These are phyloP conservation scores for Pachyrhizus erosus DNA, from an alignment of 306 rosid genomes.

Conservation along the genomic window DNA sequence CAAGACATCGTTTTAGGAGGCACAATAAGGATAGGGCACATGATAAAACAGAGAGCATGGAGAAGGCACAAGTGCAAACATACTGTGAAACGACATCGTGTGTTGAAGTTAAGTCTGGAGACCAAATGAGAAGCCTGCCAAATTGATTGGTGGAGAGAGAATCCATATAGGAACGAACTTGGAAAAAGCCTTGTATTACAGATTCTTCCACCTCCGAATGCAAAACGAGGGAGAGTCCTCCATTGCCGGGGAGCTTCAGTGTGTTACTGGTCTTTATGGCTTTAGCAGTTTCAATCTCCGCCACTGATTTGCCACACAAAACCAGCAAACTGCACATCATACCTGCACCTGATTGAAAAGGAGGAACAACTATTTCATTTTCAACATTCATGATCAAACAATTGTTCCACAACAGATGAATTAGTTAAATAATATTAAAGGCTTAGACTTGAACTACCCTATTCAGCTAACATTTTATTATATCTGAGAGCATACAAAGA, in stretches of 20 bases:
- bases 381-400: conserved; percentile 6
- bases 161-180: conserved; percentile 61
- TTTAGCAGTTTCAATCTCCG: conserved; percentile 65
- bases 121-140: conserved; percentile 89
- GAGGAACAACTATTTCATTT: conserved; percentile 31
- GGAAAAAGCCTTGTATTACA: conserved; percentile 51
- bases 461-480: background rate
- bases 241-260: conserved; percentile 65
- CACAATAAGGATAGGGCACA: conserved; percentile 9
- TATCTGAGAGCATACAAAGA: conserved; percentile 4
- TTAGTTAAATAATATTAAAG: background rate
- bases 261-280: conserved; percentile 57
- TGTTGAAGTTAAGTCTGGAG: conserved; percentile 78
- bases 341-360: conserved; percentile 55
- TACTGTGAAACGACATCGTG: conserved; percentile 88
- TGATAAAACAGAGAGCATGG: conserved; percentile 8
- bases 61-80: conserved; percentile 27
- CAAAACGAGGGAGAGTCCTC: conserved; percentile 51
- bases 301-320: conserved; percentile 70
- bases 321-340: conserved; percentile 58
- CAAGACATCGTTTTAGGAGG: background rate
- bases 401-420: conserved; percentile 18
- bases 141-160: conserved; percentile 74
- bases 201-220: conserved; percentile 60
- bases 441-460: conserved; percentile 2